phyloP scores from a whole-genome alignment of 1,284 basidiomycete species.

The Ceratobasidium sp. region DNA sequence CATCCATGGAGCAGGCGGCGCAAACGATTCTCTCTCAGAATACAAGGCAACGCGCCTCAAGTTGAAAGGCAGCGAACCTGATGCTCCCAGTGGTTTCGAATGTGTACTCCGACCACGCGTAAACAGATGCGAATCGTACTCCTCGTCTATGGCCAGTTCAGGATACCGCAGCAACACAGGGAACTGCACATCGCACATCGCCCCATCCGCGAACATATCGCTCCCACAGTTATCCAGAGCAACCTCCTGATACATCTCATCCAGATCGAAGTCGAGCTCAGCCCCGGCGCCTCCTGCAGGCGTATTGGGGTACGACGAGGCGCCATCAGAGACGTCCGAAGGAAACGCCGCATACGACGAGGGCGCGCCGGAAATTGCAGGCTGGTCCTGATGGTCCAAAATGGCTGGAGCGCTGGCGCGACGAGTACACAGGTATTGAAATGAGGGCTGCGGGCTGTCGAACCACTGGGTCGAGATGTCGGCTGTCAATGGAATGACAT shows the following conservation, averaged over 20 bases:
- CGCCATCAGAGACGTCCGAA: constrained; percentile 41
- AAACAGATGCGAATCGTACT: constrained; percentile 10
- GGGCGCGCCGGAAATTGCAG: constrained; percentile 35
- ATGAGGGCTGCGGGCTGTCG: constrained; percentile 39
- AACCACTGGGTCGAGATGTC: constrained; percentile 39
- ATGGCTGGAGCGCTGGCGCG: constrained; percentile 40
- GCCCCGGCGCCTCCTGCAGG: constrained; percentile 6
- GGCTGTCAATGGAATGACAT: constrained; percentile 8
- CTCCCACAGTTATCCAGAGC: constrained; percentile 8
- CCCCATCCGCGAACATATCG: constrained; percentile 3
- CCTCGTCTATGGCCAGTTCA: constrained; percentile 27
- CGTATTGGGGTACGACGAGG: constrained; percentile 31
- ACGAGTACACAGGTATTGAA: constrained; percentile 34
- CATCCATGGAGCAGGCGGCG: constrained; percentile 25
- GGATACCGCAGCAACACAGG: constrained; percentile 26
- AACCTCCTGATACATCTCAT: constrained; percentile 35
- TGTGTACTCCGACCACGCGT: constrained; percentile 31
- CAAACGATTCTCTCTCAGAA: constrained; percentile 20
- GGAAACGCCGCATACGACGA: constrained; percentile 37
- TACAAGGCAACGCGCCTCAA: not conserved
- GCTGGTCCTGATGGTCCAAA: constrained; percentile 33
- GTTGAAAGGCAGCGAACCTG: not conserved
- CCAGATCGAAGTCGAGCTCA: constrained; percentile 23
- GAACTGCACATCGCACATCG: constrained; percentile 2
- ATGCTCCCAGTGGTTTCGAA: constrained; percentile 39